Evolutionary conservation across 139 green algal species (phyloP).

Genomic region (Volvox africanus): DNA sequence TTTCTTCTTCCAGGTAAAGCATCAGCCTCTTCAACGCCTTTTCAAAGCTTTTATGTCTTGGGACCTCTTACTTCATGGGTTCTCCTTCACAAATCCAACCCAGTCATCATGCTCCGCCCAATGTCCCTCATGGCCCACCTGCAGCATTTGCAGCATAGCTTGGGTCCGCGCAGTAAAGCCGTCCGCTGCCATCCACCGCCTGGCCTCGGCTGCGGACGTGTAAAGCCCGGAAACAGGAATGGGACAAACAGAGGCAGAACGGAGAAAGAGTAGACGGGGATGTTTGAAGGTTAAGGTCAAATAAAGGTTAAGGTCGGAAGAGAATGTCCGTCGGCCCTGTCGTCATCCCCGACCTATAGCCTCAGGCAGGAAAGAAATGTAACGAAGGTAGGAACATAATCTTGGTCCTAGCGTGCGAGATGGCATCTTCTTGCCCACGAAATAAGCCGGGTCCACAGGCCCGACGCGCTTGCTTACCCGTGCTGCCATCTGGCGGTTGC

Average conservation of each 20-base stretch:
- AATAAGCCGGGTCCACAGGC: neutral
- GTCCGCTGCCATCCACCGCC: neutral
- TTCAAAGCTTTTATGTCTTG: neutral
- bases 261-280: too few relatives aligned
- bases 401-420: too few relatives aligned
- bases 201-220: too few relatives aligned
- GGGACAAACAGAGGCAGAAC: too few relatives aligned
- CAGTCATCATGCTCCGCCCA: too few relatives aligned
- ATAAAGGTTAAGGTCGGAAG: too few relatives aligned
- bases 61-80: neutral
- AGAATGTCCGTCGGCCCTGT: too few relatives aligned
- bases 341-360: too few relatives aligned
- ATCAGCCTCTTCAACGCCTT: neutral
- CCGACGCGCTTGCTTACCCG: neutral
- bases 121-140: neutral
- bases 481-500: neutral
- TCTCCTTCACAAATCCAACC: neutral
- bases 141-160: conserved; percentile 1
- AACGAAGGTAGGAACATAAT: neutral
- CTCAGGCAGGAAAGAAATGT: neutral
- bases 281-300: too few relatives aligned
- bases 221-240: too few relatives aligned
- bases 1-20: neutral
- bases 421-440: neutral
- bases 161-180: conserved; percentile 37